Base-by-base conservation (phyloP, 163 green algal species). In the Volvox carteri region DNA sequence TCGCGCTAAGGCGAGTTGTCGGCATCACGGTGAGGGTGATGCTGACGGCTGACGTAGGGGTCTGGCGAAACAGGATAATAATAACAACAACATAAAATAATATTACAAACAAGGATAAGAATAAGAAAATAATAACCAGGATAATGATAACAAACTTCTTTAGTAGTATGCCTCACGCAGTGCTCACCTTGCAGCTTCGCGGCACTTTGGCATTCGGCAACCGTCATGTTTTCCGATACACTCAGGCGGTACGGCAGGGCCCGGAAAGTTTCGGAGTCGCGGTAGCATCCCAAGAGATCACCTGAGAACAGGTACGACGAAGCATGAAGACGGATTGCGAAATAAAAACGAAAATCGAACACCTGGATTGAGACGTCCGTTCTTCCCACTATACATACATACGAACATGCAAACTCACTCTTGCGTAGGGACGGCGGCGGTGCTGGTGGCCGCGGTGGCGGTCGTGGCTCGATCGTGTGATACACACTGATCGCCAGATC, bases 341-440 rank as follows among this genome's bases (percentile, higher is more conserved):
- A 58, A 58, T 16, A 58, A 25, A 12, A 65, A 58, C 50, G 50
- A 58, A 58, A 58, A 58, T 25, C 50, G 12, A 58, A 25, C 50
- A 58, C 50, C 14, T 12, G 50, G 50, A 16, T 60, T 16, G 12
- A 60, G 50, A 25, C 16, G 14, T 25, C 12, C 50, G 50, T 12
- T 60, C 14, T 60, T 25, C 50, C 12, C 50, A 16, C 50, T 60
- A 60, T 25, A 12, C 50, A 25, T 60, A 60, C 50, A 60, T 60
- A 16, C 50, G 50, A 60, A 60, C 14, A 65, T 30, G n/a, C 25
- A 11, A 11, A 39, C 62, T 41, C 25, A 75, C 65, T 33, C 21
- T 75, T 75, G 65, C 65, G 65, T 19, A 75, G 35, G 65, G 33
- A 48, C 33, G 65, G 65, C 33, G 65, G 65, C 65, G 65, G 65